Conservation (phyloP, 164 flowering plant species). For the Stephania japonica region DNA sequence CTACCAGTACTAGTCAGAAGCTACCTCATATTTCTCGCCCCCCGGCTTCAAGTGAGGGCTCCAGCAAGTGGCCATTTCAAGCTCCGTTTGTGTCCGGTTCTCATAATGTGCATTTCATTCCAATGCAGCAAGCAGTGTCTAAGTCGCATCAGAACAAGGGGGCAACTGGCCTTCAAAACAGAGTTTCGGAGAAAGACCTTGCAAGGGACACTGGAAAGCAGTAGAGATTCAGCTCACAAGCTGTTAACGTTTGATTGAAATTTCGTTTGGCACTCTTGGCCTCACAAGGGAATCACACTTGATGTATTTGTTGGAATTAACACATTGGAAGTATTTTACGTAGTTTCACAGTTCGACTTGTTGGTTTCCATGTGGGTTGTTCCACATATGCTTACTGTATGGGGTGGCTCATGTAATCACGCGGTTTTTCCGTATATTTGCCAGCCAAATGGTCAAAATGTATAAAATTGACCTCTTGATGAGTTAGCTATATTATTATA, state of each 20-base stretch:
- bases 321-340: too few relatives aligned
- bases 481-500: too few relatives aligned
- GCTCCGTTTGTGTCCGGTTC: slow-evolving; percentile 26
- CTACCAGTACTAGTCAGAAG: slow-evolving; percentile 13
- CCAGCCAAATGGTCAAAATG: too few relatives aligned
- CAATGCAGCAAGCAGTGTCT: slow-evolving; percentile 12
- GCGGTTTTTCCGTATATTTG: too few relatives aligned
- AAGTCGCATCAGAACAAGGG: slow-evolving; percentile 30
- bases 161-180: slow-evolving; percentile 18
- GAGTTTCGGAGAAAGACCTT: slow-evolving; percentile 21
- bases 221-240: not conserved
- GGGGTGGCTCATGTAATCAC: too few relatives aligned
- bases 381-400: too few relatives aligned
- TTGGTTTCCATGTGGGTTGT: too few relatives aligned
- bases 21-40: slow-evolving; percentile 22
- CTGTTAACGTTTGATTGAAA: not conserved
- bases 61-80: slow-evolving; percentile 40
- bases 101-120: slow-evolving; percentile 15
- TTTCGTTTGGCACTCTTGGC: too few relatives aligned
- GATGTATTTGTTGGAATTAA: too few relatives aligned
- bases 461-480: too few relatives aligned
- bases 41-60: slow-evolving; percentile 25
- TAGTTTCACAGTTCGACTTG: too few relatives aligned
- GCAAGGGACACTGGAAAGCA: slow-evolving; percentile 6
- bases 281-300: too few relatives aligned